phyloP scores from a whole-genome alignment of 768 basidiomycete species.

The Lentinula boryana region DNA sequence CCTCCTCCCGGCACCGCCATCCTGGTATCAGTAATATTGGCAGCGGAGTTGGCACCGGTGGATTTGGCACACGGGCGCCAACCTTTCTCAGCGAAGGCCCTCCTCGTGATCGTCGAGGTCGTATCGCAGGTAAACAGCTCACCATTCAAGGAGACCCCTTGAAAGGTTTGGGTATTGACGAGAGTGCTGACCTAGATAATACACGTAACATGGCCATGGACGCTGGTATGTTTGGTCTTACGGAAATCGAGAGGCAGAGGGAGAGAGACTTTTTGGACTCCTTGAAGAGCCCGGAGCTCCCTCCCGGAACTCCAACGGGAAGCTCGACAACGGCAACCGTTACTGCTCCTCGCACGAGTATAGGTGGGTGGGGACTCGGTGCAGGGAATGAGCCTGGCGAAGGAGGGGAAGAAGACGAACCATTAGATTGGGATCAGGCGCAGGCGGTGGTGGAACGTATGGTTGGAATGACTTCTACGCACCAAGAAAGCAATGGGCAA shows the following conservation, averaged over 20 bases:
- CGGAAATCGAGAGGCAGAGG: constrained; percentile 38
- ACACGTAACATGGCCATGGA: constrained; percentile 23
- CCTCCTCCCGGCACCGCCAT: constrained; percentile 6
- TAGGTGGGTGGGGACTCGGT: constrained; percentile 76
- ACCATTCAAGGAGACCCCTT: constrained; percentile 30
- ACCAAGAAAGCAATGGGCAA: constrained; percentile 14
- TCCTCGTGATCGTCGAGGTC: constrained; percentile 74
- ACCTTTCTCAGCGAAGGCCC: constrained; percentile 68
- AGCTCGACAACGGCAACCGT: constrained; percentile 8
- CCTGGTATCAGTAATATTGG: constrained; percentile 8
- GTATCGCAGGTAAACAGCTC: constrained; percentile 43
- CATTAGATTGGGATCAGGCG: constrained; percentile 66
- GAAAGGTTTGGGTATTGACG: constrained; percentile 26
- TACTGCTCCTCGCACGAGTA: constrained; percentile 36
- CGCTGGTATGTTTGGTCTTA: constrained; percentile 15
- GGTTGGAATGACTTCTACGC: constrained; percentile 43
- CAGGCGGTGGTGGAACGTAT: constrained; percentile 60
- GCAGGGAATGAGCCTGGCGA: constrained; percentile 33
- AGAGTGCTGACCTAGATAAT: constrained; percentile 44
- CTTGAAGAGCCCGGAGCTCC: constrained; percentile 49
- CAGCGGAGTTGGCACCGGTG: not conserved
- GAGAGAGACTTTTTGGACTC: constrained; percentile 55
- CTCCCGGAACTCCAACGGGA: constrained; percentile 3
- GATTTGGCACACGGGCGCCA: constrained; percentile 28
- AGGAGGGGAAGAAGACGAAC: constrained; percentile 58